A percentile compares a stretch with the other conserved stretches of the same genome.
phyloP scores from a whole-genome alignment of 2,329 filamentous ascomycete genomes.

The Macrophomina tecta region DNA sequence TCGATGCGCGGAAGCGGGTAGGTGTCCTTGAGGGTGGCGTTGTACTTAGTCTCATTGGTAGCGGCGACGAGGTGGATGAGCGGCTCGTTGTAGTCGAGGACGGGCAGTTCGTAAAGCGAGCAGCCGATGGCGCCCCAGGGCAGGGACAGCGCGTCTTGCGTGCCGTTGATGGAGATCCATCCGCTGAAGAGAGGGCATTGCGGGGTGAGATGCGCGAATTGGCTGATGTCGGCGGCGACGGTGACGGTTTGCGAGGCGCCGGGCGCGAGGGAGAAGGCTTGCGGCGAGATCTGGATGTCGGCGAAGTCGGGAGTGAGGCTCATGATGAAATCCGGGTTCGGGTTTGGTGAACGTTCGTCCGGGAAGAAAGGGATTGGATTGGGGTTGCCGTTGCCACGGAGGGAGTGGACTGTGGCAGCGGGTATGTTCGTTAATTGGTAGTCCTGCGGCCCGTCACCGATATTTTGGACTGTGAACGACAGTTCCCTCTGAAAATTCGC shows the following conservation, averaged over 20 bases:
- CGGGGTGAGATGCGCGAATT: not conserved
- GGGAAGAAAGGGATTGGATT: not conserved
- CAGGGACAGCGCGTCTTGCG: not conserved
- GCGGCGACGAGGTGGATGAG: slow-evolving; percentile 2
- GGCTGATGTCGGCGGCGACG: slow-evolving; percentile 8
- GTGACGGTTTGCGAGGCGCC: not conserved
- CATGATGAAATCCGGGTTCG: not conserved
- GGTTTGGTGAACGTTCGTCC: not conserved
- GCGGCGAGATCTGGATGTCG: not conserved
- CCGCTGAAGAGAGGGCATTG: slow-evolving; percentile 7
- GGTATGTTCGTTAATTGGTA: not conserved
- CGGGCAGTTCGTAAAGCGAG: not conserved
- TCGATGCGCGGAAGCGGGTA: slow-evolving; percentile 1
- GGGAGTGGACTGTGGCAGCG: not conserved
- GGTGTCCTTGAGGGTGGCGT: not conserved
- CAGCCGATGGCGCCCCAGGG: slow-evolving; percentile 10
- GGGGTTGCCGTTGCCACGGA: slow-evolving; percentile 1
- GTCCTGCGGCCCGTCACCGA: not conserved
- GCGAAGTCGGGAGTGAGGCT: slow-evolving; percentile 4
- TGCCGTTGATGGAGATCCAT: slow-evolving; percentile 10
- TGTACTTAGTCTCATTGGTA: slow-evolving; percentile 5
- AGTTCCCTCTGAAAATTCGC: not conserved
- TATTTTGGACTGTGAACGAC: not conserved
- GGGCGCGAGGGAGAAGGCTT: not conserved
- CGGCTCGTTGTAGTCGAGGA: not conserved